phyloP scores from a whole-genome alignment of 495 filamentous ascomycete genomes.

The Annulohypoxylon bovei region DNA sequence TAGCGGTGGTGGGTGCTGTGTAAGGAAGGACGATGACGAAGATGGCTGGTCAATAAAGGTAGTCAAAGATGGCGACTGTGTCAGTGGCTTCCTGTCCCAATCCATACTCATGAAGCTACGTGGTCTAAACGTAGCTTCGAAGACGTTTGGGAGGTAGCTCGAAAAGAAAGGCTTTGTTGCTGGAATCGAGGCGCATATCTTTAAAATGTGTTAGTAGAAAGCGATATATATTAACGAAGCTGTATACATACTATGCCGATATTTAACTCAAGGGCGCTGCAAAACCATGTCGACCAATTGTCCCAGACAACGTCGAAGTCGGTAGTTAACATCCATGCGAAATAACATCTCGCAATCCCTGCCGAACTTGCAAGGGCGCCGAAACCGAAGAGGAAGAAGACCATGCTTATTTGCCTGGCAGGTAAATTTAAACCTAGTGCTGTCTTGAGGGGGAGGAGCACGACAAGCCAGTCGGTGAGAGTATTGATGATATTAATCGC shows the following conservation, averaged over 20 bases:
- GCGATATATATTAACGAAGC: background rate
- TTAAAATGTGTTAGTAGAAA: conserved; percentile 4
- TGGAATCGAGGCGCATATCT: conserved; percentile 67
- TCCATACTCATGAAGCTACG: conserved; percentile 7
- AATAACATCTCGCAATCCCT: conserved; percentile 64
- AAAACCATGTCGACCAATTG: conserved; percentile 63
- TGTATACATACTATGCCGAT: conserved; percentile 64
- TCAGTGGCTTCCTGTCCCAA: conserved; percentile 18
- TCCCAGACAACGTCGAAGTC: conserved; percentile 64
- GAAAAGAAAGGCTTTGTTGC: conserved; percentile 63
- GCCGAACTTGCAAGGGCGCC: conserved; percentile 68
- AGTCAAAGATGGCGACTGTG: conserved; percentile 23
- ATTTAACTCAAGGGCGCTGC: conserved; percentile 66
- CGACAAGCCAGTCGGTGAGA: conserved; percentile 66
- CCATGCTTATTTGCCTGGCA: conserved; percentile 61
- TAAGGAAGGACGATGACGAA: conserved; percentile 11
- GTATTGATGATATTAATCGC: conserved; percentile 68
- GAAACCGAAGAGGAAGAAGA: conserved; percentile 67
- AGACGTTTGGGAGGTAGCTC: conserved; percentile 21
- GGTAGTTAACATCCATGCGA: conserved; percentile 37
- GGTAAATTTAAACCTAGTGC: conserved; percentile 66
- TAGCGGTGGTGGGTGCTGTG: background rate
- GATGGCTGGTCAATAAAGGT: conserved; percentile 38
- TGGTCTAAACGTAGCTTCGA: conserved; percentile 13
- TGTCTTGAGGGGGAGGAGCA: conserved; percentile 68